phyloP scores from a whole-genome alignment of 805 yeast species.

The Debaryomyces prosopidis region DNA sequence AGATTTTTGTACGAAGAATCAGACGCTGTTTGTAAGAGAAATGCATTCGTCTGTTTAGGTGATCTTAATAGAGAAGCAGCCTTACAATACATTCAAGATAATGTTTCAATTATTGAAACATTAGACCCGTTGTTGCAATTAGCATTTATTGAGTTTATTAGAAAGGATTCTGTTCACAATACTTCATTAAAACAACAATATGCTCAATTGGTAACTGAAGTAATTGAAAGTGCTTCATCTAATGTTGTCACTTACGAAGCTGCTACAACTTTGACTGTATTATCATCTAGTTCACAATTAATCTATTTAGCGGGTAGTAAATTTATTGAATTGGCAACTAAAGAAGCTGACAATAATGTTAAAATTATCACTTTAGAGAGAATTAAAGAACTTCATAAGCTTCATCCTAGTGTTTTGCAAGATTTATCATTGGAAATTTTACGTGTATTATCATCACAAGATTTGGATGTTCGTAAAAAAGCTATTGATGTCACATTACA shows the following conservation, averaged over 20 bases:
- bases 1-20: constrained; percentile 77
- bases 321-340: constrained; percentile 83
- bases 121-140: constrained; percentile 85
- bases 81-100: constrained; percentile 74
- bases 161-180: constrained; percentile 69
- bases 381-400: constrained; percentile 70
- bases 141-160: constrained; percentile 87
- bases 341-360: constrained; percentile 93
- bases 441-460: constrained; percentile 84
- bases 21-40: constrained; percentile 92
- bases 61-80: constrained; percentile 84
- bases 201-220: constrained; percentile 66
- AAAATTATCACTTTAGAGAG: constrained; percentile 90
- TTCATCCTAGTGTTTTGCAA: constrained; percentile 79
- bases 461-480: constrained; percentile 84
- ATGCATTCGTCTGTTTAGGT: constrained; percentile 87
- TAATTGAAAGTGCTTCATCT: constrained; percentile 67
- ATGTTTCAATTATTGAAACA: constrained; percentile 56
- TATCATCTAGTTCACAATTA: constrained; percentile 65
- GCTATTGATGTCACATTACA: constrained; percentile 83
- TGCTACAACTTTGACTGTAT: constrained; percentile 69
- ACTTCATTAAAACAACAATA: constrained; percentile 71
- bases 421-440: constrained; percentile 83
- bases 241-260: constrained; percentile 87
- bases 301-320: constrained; percentile 80